A percentile compares a stretch with the other conserved stretches of the same genome.
These are phyloP conservation scores for Camellia japonica DNA, from an alignment of 148 eudicot species.

Conservation along the genomic window DNA sequence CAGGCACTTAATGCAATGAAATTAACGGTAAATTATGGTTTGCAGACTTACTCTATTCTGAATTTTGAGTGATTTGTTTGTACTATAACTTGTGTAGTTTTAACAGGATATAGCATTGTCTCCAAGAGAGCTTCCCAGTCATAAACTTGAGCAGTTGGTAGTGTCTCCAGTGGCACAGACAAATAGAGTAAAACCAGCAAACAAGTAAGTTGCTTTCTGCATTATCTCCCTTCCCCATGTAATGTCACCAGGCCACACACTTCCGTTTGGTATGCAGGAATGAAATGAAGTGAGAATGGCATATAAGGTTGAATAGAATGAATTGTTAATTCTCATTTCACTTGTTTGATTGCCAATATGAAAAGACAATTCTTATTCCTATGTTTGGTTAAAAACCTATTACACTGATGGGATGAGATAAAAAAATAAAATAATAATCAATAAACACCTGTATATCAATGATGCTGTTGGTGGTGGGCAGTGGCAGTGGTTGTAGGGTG, in stretches of 20 bases:
- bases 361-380: too few species aligned
- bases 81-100: not conserved
- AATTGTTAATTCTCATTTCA: too few species aligned
- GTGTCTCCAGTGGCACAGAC: constrained; percentile 27
- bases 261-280: not conserved
- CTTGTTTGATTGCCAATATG: too few species aligned
- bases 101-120: constrained; percentile 48
- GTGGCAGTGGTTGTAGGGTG: too few species aligned
- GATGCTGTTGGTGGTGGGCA: too few species aligned
- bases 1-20: constrained; percentile 25
- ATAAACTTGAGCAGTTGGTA: constrained; percentile 30
- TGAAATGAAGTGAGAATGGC: too few species aligned
- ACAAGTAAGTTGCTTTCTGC: constrained; percentile 39
- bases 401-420: too few species aligned
- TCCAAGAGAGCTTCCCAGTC: constrained; percentile 29
- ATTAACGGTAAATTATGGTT: constrained; percentile 25
- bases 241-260: not conserved
- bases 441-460: too few species aligned
- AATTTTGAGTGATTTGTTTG: not conserved
- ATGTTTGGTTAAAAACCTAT: too few species aligned
- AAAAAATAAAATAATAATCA: too few species aligned
- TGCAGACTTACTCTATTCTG: not conserved
- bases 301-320: too few species aligned
- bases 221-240: constrained; percentile 2
- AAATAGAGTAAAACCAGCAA: constrained; percentile 28